A percentile compares a stretch with the other conserved stretches of the same genome.
phyloP scores from a whole-genome alignment of 2,329 filamentous ascomycete genomes.

The Trichophyton equinum region DNA sequence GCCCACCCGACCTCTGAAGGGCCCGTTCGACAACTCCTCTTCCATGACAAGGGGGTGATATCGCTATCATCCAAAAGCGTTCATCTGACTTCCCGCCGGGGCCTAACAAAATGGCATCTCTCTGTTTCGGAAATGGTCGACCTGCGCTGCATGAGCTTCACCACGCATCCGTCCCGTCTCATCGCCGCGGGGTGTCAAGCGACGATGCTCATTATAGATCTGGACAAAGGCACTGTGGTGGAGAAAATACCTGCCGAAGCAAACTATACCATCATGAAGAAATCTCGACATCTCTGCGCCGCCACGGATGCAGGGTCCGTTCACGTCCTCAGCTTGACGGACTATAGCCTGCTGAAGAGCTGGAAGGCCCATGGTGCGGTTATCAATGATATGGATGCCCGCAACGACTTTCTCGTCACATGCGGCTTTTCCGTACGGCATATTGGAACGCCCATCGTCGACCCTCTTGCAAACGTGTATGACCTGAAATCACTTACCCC shows the following conservation, averaged over 20 bases:
- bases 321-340: constrained; percentile 71
- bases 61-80: constrained; percentile 71
- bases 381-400: constrained; percentile 94
- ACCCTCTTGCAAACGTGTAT: constrained; percentile 89
- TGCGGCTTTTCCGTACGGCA: constrained; percentile 85
- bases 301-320: constrained; percentile 73
- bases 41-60: constrained; percentile 82
- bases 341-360: constrained; percentile 64
- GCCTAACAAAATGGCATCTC: constrained; percentile 79
- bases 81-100: constrained; percentile 76
- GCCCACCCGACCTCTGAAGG: constrained; percentile 64
- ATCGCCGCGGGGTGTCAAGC: constrained; percentile 78
- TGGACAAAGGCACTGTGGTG: constrained; percentile 59
- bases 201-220: constrained; percentile 65
- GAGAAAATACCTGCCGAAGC: constrained; percentile 61
- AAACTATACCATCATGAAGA: constrained; percentile 85
- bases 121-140: constrained; percentile 69
- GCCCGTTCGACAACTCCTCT: constrained; percentile 71
- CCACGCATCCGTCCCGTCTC: constrained; percentile 72
- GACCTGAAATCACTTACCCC: constrained; percentile 83
- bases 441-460: constrained; percentile 66
- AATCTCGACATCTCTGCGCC: constrained; percentile 76
- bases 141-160: constrained; percentile 89
- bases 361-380: constrained; percentile 84
- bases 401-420: constrained; percentile 87